Evolutionary conservation across 2,329 filamentous ascomycete genomes (phyloP).

Genomic region (Escovopsis sp.): DNA sequence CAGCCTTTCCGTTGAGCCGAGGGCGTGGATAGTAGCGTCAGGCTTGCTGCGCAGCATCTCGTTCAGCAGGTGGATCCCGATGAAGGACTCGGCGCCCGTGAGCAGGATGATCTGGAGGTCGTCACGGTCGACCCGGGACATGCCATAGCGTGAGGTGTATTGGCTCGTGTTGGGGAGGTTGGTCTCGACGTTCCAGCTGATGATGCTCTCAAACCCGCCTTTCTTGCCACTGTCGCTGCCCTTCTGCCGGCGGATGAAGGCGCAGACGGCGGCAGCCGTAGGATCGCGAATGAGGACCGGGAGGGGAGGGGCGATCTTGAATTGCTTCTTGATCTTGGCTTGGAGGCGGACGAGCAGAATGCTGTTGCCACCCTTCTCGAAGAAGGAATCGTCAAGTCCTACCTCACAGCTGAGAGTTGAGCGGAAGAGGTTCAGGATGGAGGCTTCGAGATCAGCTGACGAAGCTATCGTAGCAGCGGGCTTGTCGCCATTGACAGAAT

Average conservation of each 20-base stretch:
- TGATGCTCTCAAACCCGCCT: conserved; percentile 9
- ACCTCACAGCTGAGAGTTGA: conserved; percentile 8
- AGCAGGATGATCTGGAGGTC: conserved; percentile 8
- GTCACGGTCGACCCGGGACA: conserved; percentile 7
- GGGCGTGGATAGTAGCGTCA: conserved; percentile 6
- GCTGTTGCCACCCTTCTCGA: conserved; percentile 13
- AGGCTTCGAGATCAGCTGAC: conserved; percentile 7
- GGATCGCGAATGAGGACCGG: conserved; percentile 12
- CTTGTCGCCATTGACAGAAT: neutral
- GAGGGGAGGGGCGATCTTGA: conserved; percentile 12
- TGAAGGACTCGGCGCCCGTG: conserved; percentile 10
- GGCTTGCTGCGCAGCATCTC: conserved; percentile 9
- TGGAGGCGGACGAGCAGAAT: conserved; percentile 13
- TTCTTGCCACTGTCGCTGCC: conserved; percentile 8
- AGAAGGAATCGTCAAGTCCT: conserved; percentile 10
- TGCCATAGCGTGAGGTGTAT: conserved; percentile 11
- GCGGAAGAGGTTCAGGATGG: conserved; percentile 10
- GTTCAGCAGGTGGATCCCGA: conserved; percentile 10
- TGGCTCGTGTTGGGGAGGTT: conserved; percentile 12
- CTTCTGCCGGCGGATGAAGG: conserved; percentile 9
- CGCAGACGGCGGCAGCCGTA: conserved; percentile 11
- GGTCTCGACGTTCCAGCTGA: conserved; percentile 12
- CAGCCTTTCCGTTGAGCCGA: conserved; percentile 9
- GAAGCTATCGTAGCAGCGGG: neutral
- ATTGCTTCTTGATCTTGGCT: conserved; percentile 12